These are phyloP conservation scores for Albizia julibrissin DNA, from an alignment of 306 rosid genomes.

Conservation along the genomic window DNA sequence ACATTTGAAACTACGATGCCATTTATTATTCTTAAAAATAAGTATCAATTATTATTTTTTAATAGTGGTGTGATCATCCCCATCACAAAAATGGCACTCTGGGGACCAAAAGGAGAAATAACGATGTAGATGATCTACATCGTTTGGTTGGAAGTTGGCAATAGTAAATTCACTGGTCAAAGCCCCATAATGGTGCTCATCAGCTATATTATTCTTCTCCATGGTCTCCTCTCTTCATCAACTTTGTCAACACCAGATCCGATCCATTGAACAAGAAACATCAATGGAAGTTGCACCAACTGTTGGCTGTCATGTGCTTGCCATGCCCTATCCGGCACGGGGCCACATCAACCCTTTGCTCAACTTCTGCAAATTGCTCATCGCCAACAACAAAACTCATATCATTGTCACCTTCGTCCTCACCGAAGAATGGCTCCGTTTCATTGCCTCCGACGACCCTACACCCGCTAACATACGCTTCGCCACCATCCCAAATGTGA, in stretches of 20 bases:
- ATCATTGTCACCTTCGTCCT: constrained; percentile 49
- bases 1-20: too few relatives aligned
- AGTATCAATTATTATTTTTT: too few relatives aligned
- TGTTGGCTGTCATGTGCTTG: constrained; percentile 37
- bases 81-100: too few relatives aligned
- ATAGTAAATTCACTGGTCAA: too few relatives aligned
- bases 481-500: constrained; percentile 38
- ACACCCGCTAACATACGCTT: constrained; percentile 36
- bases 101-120: too few relatives aligned
- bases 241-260: background rate
- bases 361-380: constrained; percentile 44
- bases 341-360: constrained; percentile 62
- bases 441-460: constrained; percentile 32
- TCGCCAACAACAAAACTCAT: background rate
- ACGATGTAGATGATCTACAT: too few relatives aligned
- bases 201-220: background rate
- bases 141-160: too few relatives aligned
- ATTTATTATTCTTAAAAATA: too few relatives aligned
- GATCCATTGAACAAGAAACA: background rate
- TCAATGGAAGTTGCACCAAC: constrained; percentile 23
- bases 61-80: too few relatives aligned
- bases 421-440: constrained; percentile 47
- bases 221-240: background rate
- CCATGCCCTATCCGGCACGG: constrained; percentile 46
- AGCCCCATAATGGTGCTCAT: too few relatives aligned